A percentile compares a stretch with the other conserved stretches of the same genome.
Evolutionary conservation across 2,329 filamentous ascomycete genomes (phyloP).

Genomic region (Phialophora macrospora): DNA sequence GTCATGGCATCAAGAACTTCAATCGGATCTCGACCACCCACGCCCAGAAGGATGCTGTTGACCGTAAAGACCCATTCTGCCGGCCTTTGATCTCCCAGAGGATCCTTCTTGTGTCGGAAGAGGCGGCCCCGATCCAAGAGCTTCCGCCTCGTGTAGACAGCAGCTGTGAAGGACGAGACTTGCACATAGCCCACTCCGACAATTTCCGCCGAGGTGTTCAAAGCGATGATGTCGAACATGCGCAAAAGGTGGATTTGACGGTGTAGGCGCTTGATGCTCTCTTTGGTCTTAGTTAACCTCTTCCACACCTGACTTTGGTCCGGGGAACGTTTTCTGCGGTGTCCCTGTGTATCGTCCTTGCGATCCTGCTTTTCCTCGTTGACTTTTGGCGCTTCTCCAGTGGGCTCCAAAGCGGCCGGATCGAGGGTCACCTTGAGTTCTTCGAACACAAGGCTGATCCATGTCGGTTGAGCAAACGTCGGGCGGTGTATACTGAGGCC

Average conservation of each 20-base stretch:
- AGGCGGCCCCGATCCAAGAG: conserved; percentile 88
- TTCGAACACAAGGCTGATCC: conserved; percentile 86
- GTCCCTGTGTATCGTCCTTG: conserved; percentile 35
- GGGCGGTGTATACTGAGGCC: conserved; percentile 88
- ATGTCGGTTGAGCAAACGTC: conserved; percentile 95
- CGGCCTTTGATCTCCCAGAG: conserved; percentile 68
- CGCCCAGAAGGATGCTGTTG: conserved; percentile 85
- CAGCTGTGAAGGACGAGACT: conserved; percentile 80
- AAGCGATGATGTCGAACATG: conserved; percentile 85
- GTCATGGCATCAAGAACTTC: conserved; percentile 88
- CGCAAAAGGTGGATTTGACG: conserved; percentile 85
- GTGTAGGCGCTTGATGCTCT: conserved; percentile 84
- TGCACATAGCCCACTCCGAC: conserved; percentile 83
- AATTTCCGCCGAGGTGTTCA: conserved; percentile 76
- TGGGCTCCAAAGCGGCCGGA: conserved; percentile 64
- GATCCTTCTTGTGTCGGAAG: conserved; percentile 77
- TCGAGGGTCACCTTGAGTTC: conserved; percentile 87
- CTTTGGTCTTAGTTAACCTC: conserved; percentile 76
- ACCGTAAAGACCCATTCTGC: conserved; percentile 93
- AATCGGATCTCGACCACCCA: conserved; percentile 79
- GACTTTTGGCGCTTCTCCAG: conserved; percentile 32
- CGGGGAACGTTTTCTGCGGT: conserved; percentile 25
- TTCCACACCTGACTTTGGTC: conserved; percentile 77
- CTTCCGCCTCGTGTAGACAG: conserved; percentile 88
- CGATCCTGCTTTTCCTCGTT: conserved; percentile 32